Evolutionary conservation across 1,284 basidiomycete genomes (phyloP), one percentile per base, ranked within the genome.

Genomic region (Leccinum griseonigrum): DNA sequence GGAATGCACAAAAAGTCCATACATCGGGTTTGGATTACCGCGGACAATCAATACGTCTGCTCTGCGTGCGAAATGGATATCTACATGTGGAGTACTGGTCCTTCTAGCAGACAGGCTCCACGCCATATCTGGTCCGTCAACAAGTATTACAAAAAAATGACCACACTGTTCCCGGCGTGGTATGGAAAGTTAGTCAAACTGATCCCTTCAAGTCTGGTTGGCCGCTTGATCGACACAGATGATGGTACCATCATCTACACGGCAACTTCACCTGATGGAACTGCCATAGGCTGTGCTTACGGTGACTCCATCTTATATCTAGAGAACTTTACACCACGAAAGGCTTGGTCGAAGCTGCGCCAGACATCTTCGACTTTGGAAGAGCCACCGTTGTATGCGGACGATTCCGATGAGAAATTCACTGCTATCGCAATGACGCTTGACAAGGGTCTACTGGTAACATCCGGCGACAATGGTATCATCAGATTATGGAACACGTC

Each of bases 111-210:
- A 38, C 68, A 60, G 56, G 59, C 64, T 4, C 28, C 59, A 6
- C 62, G 60, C 7, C 60, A 56, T 34, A 46, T 70, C 54, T 70
- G 67, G 67, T 66, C 68, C 6, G 53, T 59, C 38, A 60, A 61
- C 43, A 58, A 57, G 31, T 70, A 53, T 28, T 54, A 40, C 52
- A 51, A 52, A 32, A 68, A 68, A 31, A 2, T 28, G 7, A 46
- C 61, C 7, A 59, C 58, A 9, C 29, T 59, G 28, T 54, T 65
- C 38, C 69, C 68, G 11, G 62, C 61, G 8, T 69, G 69, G 68
- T 67, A 68, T 50, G 62, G 58, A 26, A 69, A 67, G 54, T 3
- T 68, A 3, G 61, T 16, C 31, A 56, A 7, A 32, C 31, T 68
- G 2, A 32, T 66, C 14, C 65, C 66, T 16, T 26, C 50, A 22